Base-by-base conservation (phyloP, 345 rosid genomes). In the Conringia planisiliqua region DNA sequence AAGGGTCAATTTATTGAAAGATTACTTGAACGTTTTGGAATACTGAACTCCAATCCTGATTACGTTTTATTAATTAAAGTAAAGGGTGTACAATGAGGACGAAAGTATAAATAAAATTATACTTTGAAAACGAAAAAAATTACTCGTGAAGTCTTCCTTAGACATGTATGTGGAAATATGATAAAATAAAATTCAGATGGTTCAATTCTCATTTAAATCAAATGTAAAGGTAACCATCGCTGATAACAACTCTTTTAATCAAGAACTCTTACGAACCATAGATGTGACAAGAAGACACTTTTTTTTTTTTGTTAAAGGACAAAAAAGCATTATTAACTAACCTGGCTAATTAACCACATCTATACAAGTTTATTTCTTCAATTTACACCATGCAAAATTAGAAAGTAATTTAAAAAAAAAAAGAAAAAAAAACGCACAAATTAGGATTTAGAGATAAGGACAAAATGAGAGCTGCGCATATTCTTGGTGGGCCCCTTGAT, bases 391-490 rank as follows among this genome's bases (percentile, higher is more conserved):
- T 64, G 62, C 76, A 62, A 70, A 70, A 70, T 35, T 76, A 71
- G 44, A 16, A 58, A 9, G 51, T 71, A 20, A 29, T 18, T 12
- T 26, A 1, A 10, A 42, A 40, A 68, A n/a, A n/a, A n/a, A n/a
- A n/a, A n/a, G n/a, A n/a, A n/a, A n/a, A n/a, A n/a, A n/a, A n/a
- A n/a, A n/a, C n/a, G n/a, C 17, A 33, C 17, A 40, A 66, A 67
- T 67, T 67, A 73, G 56, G 68, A 66, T 5, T 32, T 29, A 72
- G 77, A 40, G 62, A 84, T 62, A n/a, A 68, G 69, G 80, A 84
- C 79, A 74, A 81, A 69, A 79, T 69, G 86, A 79, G 89, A 81
- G 82, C 71, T 76, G 59, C 59, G 64, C 68, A 66, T 26, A 16
- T 42, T 75, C 29, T 40, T 70, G 14, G 70, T 70, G 44, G 70